phyloP scores from a whole-genome alignment of 805 yeast genomes.

The Saccharomycopsis sp. region DNA sequence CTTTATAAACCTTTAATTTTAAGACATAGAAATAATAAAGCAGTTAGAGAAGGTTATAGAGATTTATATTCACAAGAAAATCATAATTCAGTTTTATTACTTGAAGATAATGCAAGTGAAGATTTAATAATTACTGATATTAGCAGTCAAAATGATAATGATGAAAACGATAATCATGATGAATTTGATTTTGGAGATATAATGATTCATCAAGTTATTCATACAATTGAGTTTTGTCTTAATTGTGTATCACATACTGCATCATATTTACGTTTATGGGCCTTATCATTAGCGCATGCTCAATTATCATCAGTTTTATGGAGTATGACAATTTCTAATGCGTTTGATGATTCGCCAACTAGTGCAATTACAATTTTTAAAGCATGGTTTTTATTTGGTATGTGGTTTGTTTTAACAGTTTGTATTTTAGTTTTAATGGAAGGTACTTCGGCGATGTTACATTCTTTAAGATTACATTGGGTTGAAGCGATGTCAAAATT shows the following conservation, averaged over 20 bases:
- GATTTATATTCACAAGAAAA: slow-evolving; percentile 34
- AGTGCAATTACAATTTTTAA: slow-evolving; percentile 55
- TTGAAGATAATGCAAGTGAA: slow-evolving; percentile 19
- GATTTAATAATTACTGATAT: slow-evolving; percentile 20
- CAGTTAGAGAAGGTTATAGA: slow-evolving; percentile 41
- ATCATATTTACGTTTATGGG: slow-evolving; percentile 93
- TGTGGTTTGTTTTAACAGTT: slow-evolving; percentile 92
- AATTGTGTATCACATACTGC: slow-evolving; percentile 99
- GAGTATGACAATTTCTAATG: slow-evolving; percentile 84
- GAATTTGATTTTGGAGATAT: slow-evolving; percentile 81
- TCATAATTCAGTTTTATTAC: slow-evolving; percentile 20
- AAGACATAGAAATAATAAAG: slow-evolving; percentile 43
- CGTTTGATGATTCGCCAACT: slow-evolving; percentile 44
- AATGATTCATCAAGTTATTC: slow-evolving; percentile 94
- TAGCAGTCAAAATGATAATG: slow-evolving; percentile 30
- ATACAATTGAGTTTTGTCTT: slow-evolving; percentile 93
- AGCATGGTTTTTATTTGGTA: slow-evolving; percentile 74
- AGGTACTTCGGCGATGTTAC: slow-evolving; percentile 98
- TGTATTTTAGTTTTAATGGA: slow-evolving; percentile 93
- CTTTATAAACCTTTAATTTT: slow-evolving; percentile 73
- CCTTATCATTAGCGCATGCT: slow-evolving; percentile 92
- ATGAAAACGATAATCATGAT: slow-evolving; percentile 39
- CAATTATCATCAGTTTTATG: slow-evolving; percentile 92
- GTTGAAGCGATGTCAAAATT: slow-evolving; percentile 98
- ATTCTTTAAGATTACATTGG: slow-evolving; percentile 98